Evolutionary conservation across 805 yeast species (phyloP), one percentile per base, ranked within the genome.

Genomic region (Kuraishia borneana): DNA sequence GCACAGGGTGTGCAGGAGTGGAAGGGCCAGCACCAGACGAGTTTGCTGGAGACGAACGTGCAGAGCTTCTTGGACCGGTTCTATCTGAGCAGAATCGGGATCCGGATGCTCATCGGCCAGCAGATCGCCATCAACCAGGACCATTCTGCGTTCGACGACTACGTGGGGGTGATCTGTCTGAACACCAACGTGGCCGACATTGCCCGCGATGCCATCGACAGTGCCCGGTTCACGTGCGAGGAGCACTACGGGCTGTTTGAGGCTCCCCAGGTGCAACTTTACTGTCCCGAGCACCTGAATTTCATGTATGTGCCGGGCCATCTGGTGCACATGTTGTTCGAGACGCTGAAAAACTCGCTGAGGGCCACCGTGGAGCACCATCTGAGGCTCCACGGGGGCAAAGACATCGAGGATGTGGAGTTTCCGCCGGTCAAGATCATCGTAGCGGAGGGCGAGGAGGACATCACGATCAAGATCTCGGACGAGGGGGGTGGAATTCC

Each of bases 401-500:
- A 60, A 30, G 60, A 60, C 36, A 58, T 75, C 26, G 75, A 74
- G 41, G 87, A 81, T 43, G 67, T 83, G 41, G 63, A 68, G 36
- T 84, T 76, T 51, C 95, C 95, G 0, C 83, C 94, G 1, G 77
- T 87, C 28, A 85, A 83, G 56, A 77, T 87, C 18, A 82, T 87
- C 34, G 87, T 85, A 20, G 83, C 88, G 8, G 83, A 84, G 50
- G 96, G 96, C 12, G 72, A 76, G 31, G 95, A 85, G 51, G 96
- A 87, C 48, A 84, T 87, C 44, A 85, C 95, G 7, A 79, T 85
- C 45, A 87, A 87, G 54, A 77, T 85, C 41, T 77, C 88, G 20
- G 96, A 85, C 53, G 95, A 85, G 58, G 96, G 96, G 25, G 96
- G 95, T 21, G 96, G 95, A 17, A 84, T 87, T 39, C 83, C 95